Conservation (phyloP, 164 flowering plant species). For the Magnolia sinica region DNA sequence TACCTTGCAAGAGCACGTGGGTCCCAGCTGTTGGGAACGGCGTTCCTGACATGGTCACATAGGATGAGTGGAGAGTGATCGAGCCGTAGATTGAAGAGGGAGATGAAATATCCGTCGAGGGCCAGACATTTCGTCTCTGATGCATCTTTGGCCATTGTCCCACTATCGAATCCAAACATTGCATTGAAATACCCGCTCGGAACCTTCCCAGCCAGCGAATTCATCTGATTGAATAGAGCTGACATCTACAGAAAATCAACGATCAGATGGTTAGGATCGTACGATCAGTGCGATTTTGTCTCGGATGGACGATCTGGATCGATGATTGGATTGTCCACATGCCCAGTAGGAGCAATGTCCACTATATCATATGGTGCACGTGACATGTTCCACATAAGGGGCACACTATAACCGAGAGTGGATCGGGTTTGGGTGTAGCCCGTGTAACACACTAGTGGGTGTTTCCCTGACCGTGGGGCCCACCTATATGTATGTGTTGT, state of each 20-base stretch:
- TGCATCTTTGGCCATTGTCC: constrained; percentile 70
- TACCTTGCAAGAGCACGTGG: constrained; percentile 76
- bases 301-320: too few species aligned
- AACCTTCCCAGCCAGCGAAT: constrained; percentile 56
- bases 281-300: too few species aligned
- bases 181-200: constrained; percentile 76
- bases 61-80: constrained; percentile 57
- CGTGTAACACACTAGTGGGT: too few species aligned
- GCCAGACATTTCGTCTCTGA: constrained; percentile 56
- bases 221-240: constrained; percentile 53
- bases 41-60: constrained; percentile 48
- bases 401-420: too few species aligned
- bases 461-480: too few species aligned
- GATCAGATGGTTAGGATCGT: too few species aligned
- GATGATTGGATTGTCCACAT: too few species aligned
- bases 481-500: too few species aligned
- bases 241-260: constrained; percentile 54
- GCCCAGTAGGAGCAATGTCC: too few species aligned
- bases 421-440: too few species aligned
- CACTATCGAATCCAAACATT: constrained; percentile 61
- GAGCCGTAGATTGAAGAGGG: constrained; percentile 50
- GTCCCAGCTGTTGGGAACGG: constrained; percentile 77
- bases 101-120: constrained; percentile 60
- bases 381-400: too few species aligned
- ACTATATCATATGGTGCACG: too few species aligned